Base-by-base conservation (phyloP, 192 early-diverging fungal genomes). In the Chytriomyces sp. region DNA sequence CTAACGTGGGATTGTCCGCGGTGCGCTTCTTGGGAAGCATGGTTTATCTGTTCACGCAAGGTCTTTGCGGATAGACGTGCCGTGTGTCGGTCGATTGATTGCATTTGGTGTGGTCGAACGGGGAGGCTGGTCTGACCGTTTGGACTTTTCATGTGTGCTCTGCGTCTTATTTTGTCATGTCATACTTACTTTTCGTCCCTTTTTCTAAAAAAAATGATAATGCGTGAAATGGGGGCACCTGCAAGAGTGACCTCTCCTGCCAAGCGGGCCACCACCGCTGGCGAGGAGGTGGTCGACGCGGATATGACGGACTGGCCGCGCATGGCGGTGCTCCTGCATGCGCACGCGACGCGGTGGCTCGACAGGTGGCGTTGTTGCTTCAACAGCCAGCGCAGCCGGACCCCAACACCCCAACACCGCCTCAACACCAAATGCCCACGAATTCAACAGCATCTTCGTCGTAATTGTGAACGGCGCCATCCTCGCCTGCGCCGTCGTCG, bases 11-110 rank as follows among this genome's bases (percentile, higher is more conserved):
- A 1, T 78, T 96, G 52, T 82, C 91, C 22, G 77, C 81, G 0
- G 77, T 94, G 57, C 85, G 94, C 36, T 94, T 93, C 81, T 70
- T 91, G 56, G 94, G 94, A 10, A 88, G 87, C 59, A 74, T 82
- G 57, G 64, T 84, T 64, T 96, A 96, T 79, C 80, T 93, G 3
- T 78, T 94, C 52, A 70, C 84, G 52, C 78, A 86, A 59, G 78
- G 84, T 14, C 44, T 91, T 41, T 88, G 82, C 66, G 90, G 89
- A 37, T 91, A 86, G n/a, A n/a, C n/a, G n/a, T n/a, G n/a, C n/a
- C n/a, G n/a, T n/a, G n/a, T n/a, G n/a, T n/a, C n/a, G n/a, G n/a
- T n/a, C n/a, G n/a, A n/a, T n/a, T n/a, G n/a, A n/a, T n/a, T n/a
- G n/a, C n/a, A n/a, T n/a, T n/a, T n/a, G n/a, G n/a, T n/a, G n/a